Conservation (phyloP, 2,329 filamentous ascomycete genomes). For the Fusarium subtropicale region DNA sequence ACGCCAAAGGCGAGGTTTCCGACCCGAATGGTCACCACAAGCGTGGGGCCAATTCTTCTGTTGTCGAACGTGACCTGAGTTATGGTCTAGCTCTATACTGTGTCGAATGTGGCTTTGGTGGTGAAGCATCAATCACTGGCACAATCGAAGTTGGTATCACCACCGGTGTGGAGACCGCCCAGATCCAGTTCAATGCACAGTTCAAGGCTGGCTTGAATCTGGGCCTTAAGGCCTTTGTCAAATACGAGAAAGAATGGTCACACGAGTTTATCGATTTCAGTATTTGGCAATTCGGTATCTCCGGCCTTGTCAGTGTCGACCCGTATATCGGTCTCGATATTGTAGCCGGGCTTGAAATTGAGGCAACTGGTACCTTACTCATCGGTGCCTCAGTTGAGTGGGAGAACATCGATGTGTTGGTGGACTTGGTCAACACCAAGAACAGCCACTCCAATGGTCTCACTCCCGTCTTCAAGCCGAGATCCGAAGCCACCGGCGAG, state of each 20-base stretch:
- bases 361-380: conserved; percentile 5
- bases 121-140: not conserved
- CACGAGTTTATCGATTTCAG: not conserved
- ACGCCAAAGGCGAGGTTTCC: conserved; percentile 2
- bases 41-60: not conserved
- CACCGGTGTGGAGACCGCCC: not conserved
- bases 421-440: not conserved
- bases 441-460: conserved; percentile 4
- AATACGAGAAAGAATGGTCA: conserved; percentile 12
- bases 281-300: not conserved
- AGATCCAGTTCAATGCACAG: not conserved
- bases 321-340: not conserved
- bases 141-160: not conserved
- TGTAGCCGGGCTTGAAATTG: not conserved
- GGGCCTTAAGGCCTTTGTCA: not conserved
- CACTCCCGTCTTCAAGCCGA: not conserved
- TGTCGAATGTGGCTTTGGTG: conserved; percentile 11
- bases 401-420: conserved; percentile 13
- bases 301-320: not conserved
- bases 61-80: conserved; percentile 1
- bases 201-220: conserved; percentile 15
- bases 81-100: conserved; percentile 10
- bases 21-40: conserved; percentile 16
- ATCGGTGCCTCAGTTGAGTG: conserved; percentile 10
- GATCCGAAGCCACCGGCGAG: not conserved